A percentile compares a stretch with the other conserved stretches of the same genome.
Evolutionary conservation across 2,329 filamentous ascomycete species (phyloP).

Genomic region (Monilinia aucupariae): DNA sequence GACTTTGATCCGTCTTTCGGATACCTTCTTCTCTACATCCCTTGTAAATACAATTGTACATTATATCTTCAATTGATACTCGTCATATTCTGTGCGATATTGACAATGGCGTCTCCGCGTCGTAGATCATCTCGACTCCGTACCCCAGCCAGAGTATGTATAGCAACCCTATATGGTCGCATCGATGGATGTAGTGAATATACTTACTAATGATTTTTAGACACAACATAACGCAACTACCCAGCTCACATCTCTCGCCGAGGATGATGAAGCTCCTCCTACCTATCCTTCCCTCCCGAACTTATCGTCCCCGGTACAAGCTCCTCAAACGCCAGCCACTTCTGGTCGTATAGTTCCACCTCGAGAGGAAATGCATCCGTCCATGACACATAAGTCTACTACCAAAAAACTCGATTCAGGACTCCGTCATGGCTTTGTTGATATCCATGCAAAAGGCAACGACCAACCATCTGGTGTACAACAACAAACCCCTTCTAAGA

Average conservation of each 20-base stretch:
- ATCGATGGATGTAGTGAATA: neutral
- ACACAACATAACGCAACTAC: constrained; percentile 21
- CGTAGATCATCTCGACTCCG: constrained; percentile 35
- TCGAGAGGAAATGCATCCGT: constrained; percentile 84
- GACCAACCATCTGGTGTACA: constrained; percentile 39
- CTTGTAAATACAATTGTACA: neutral
- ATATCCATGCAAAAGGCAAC: constrained; percentile 47
- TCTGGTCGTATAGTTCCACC: constrained; percentile 64
- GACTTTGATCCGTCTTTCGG: neutral
- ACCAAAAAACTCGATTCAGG: constrained; percentile 74
- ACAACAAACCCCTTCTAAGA: constrained; percentile 61
- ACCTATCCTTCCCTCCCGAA: constrained; percentile 24
- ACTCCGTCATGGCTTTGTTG: constrained; percentile 74
- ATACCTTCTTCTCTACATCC: neutral
- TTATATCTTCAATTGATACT: neutral
- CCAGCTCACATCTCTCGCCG: constrained; percentile 30
- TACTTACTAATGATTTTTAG: constrained; percentile 15
- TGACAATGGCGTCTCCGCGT: constrained; percentile 28
- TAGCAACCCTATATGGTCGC: constrained; percentile 3
- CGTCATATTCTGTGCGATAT: neutral
- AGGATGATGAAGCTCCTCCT: constrained; percentile 31
- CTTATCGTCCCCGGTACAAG: constrained; percentile 27
- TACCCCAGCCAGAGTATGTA: constrained; percentile 33
- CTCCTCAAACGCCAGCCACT: constrained; percentile 53
- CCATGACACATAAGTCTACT: constrained; percentile 69